phyloP scores from a whole-genome alignment of 2,329 filamentous ascomycete genomes.

The Niveomyces coronatus region DNA sequence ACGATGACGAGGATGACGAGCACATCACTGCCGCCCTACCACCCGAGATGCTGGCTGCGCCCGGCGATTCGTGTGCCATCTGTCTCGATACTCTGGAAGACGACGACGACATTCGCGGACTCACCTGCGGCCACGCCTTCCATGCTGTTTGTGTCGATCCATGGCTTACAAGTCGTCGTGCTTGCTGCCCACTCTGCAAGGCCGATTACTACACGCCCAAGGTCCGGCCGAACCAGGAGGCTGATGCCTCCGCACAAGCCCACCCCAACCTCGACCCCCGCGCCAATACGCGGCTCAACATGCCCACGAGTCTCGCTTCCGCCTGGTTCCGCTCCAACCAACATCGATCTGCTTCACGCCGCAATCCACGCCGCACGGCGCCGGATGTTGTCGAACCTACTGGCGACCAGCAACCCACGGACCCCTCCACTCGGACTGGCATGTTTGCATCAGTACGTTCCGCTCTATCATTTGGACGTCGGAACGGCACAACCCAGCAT shows the following conservation, averaged over 20 bases:
- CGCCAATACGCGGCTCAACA: conserved; percentile 35
- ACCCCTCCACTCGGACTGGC: conserved; percentile 13
- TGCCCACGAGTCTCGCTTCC: conserved; percentile 32
- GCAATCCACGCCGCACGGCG: conserved; percentile 2
- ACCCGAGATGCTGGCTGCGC: conserved; percentile 67
- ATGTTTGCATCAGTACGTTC: conserved; percentile 23
- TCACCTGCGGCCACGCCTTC: conserved; percentile 97
- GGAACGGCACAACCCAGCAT: conserved; percentile 15
- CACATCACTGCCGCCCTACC: conserved; percentile 76
- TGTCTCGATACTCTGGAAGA: conserved; percentile 92
- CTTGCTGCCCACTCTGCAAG: conserved; percentile 96
- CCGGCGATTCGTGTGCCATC: conserved; percentile 91
- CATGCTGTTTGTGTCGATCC: conserved; percentile 93
- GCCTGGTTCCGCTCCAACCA: conserved; percentile 25
- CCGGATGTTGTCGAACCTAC: conserved; percentile 2
- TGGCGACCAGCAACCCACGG: conserved; percentile 9
- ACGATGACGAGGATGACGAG: conserved; percentile 62
- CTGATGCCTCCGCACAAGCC: conserved; percentile 24
- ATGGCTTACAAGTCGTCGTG: conserved; percentile 87
- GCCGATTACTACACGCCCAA: conserved; percentile 96
- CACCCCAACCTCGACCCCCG: conserved; percentile 23
- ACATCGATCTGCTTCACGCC: conserved; percentile 2
- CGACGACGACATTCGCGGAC: conserved; percentile 85
- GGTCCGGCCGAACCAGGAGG: conserved; percentile 51
- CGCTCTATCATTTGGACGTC: conserved; percentile 22